phyloP scores from a whole-genome alignment of 129 eudicot species.

The Flaveria robusta region DNA sequence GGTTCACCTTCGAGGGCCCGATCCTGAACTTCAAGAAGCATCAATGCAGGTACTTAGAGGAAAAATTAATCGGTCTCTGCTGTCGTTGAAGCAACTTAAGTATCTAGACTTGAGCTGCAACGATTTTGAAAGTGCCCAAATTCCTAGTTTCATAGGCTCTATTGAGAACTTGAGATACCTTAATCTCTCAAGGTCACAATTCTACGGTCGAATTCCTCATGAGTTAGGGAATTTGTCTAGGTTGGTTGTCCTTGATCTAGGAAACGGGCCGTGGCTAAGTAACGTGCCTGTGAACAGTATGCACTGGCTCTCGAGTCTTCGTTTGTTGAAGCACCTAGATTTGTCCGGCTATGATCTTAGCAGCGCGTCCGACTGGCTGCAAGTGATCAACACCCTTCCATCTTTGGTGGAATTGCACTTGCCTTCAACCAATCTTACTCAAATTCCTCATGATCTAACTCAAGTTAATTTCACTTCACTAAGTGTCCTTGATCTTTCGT shows the following conservation, averaged over 20 bases:
- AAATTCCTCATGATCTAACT: conserved; percentile 11
- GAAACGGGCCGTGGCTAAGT: not conserved
- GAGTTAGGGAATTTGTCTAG: conserved; percentile 38
- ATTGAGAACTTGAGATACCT: conserved; percentile 8
- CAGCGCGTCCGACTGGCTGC: conserved; percentile 36
- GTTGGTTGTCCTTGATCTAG: conserved; percentile 29
- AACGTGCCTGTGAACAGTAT: conserved; percentile 2
- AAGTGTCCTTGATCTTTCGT: conserved; percentile 43
- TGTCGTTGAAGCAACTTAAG: conserved; percentile 28
- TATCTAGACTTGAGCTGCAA: conserved; percentile 41
- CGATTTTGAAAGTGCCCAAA: conserved; percentile 7
- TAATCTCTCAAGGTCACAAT: conserved; percentile 25
- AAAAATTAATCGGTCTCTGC: conserved; percentile 32
- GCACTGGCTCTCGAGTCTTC: conserved; percentile 40
- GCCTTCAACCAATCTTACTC: conserved; percentile 21
- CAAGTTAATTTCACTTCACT: conserved; percentile 15
- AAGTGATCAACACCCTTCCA: conserved; percentile 39
- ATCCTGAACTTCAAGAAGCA: not conserved
- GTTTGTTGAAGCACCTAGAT: conserved; percentile 31
- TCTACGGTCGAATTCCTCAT: conserved; percentile 25
- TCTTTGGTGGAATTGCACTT: conserved; percentile 35
- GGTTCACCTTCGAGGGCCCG: conserved; percentile 38
- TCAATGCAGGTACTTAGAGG: conserved; percentile 19
- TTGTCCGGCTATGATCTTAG: conserved; percentile 32
- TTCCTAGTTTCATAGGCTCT: conserved; percentile 29